Evolutionary conservation across 2,329 filamentous ascomycete genomes (phyloP).

Genomic region (Colletotrichum sp.): DNA sequence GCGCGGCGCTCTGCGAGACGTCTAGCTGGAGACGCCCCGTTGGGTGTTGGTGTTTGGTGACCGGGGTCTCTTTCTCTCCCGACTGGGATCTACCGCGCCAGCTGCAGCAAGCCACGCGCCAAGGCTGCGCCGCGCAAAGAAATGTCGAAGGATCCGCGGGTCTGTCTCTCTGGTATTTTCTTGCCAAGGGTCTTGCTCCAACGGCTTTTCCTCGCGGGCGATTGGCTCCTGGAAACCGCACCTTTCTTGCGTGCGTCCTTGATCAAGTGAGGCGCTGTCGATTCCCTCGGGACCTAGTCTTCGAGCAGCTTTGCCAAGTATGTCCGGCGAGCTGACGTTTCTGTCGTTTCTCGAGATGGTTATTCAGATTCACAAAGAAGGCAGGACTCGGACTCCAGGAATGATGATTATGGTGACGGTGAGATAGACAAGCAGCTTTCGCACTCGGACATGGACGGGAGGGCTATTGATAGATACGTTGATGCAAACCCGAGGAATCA

Average conservation of each 20-base stretch:
- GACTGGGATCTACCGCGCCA: constrained; percentile 5
- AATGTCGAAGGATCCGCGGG: constrained; percentile 3
- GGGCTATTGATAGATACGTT: neutral
- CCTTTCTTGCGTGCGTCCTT: neutral
- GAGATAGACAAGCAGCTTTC: neutral
- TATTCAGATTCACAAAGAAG: neutral
- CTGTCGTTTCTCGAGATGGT: neutral
- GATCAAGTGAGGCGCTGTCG: neutral
- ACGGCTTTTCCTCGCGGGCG: neutral
- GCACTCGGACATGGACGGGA: neutral
- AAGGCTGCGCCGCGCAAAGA: constrained; percentile 12
- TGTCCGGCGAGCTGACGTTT: neutral
- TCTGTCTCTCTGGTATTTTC: neutral
- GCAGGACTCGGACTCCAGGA: neutral
- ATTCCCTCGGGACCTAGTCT: neutral
- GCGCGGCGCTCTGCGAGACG: neutral
- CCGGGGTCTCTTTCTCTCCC: neutral
- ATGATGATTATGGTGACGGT: neutral
- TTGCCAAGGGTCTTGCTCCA: neutral
- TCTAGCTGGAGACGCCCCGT: neutral
- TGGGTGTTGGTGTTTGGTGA: neutral
- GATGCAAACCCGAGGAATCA: neutral
- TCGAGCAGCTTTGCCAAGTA: neutral
- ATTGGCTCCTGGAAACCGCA: neutral
- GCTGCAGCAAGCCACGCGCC: constrained; percentile 18